Base-by-base conservation (phyloP, 495 filamentous ascomycete genomes). In the Amniculicola lignicola region DNA sequence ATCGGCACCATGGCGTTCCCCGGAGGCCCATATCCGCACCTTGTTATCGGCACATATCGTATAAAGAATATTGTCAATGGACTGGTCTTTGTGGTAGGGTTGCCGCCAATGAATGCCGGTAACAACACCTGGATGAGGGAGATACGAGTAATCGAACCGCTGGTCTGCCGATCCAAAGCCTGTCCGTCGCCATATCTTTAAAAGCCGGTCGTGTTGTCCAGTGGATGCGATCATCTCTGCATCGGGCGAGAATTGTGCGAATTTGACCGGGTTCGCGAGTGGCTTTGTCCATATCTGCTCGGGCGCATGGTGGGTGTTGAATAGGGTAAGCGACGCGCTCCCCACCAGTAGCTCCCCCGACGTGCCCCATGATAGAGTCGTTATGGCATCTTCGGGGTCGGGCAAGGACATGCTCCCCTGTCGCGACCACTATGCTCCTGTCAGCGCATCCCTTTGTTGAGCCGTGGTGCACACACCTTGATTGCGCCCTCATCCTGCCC, bases 161-260 rank as follows among this genome's bases (percentile, higher is more conserved):
- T 87, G 86, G 62, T 92, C 87, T 55, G 87, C 84, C 10, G 82
- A 79, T 15, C 88, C 89, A 69, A 89, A 95, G n/a, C 85, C 87
- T 16, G 94, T 72, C 57, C 92, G 77, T 56, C 89, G 81, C 93
- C 93, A 99, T 65, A 97, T 79, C 71, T 97, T 99, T 42, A 92
- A 82, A 18, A 97, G 74, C 35, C 86, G 79, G 66, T 97, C 93
- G 66, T 88, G 82, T 40, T 73, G 72, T 27, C 89, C 89, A 7
- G 89, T 82, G 3, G 89, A 90, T 10, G 91, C 91, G 29, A 96
- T 86, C 25, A 95, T 79, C 6, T 82, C 81, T 16, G 86, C 89
- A 67, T 96, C 90, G 45, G 88, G 86, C 2, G 90, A 95, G 66
- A 97, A 86, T 16, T 78, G 77, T 4, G 89, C 93, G 39, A 87